Conservation (phyloP, 2,329 filamentous ascomycete genomes). For the Scorias spongiosa region DNA sequence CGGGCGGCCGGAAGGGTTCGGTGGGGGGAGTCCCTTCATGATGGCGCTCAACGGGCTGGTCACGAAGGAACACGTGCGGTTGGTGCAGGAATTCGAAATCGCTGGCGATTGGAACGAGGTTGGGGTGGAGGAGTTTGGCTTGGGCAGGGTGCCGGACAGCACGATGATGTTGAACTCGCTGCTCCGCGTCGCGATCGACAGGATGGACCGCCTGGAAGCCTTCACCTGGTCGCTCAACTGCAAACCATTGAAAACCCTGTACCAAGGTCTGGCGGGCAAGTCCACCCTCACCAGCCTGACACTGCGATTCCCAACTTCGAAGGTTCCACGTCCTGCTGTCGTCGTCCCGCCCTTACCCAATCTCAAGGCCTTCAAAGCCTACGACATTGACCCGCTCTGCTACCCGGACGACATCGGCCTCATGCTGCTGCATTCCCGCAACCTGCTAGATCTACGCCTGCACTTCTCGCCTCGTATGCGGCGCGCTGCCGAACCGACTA, state of each 20-base stretch:
- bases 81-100: conserved; percentile 38
- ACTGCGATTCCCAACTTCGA: conserved; percentile 39
- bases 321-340: conserved; percentile 41
- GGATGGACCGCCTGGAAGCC: conserved; percentile 38
- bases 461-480: conserved; percentile 50
- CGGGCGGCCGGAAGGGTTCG: conserved; percentile 44
- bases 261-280: conserved; percentile 38
- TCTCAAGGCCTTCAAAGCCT: conserved; percentile 37
- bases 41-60: conserved; percentile 49
- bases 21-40: conserved; percentile 46
- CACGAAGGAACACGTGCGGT: conserved; percentile 36
- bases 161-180: conserved; percentile 49
- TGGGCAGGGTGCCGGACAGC: conserved; percentile 46
- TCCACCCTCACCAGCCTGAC: conserved; percentile 38
- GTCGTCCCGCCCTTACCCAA: conserved; percentile 42
- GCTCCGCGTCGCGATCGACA: conserved; percentile 43
- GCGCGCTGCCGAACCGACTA: conserved; percentile 40
- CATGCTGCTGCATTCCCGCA: conserved; percentile 37
- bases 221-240: conserved; percentile 49
- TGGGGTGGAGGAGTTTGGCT: conserved; percentile 42
- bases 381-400: conserved; percentile 48
- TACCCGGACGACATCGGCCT: conserved; percentile 48
- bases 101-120: conserved; percentile 43
- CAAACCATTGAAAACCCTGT: conserved; percentile 44
- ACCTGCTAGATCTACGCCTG: conserved; percentile 38